Percentiles rank a stretch among this genome's conserved stretches.
These are phyloP conservation scores for Cylindrotheca closterium DNA, from an alignment of 108 stramenopile species.

Conservation along the genomic window DNA sequence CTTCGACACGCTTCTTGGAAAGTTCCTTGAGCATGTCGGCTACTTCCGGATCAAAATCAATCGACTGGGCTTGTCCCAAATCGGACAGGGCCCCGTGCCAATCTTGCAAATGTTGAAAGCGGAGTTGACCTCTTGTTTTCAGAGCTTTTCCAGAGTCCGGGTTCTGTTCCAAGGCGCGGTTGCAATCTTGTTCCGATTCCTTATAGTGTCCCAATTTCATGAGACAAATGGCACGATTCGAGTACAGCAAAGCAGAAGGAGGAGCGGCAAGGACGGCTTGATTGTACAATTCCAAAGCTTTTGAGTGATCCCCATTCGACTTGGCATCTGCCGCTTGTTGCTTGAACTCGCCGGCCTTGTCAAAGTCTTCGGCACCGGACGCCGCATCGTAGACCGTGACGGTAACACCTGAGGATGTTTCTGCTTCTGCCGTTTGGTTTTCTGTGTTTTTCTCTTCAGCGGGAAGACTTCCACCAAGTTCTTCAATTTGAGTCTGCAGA, in stretches of 20 bases:
- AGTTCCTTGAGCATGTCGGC: slow-evolving; percentile 69
- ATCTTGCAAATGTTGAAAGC: slow-evolving; percentile 39
- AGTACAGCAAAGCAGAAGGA: slow-evolving; percentile 77
- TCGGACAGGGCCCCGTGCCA: slow-evolving; percentile 48
- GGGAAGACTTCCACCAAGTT: slow-evolving; percentile 15
- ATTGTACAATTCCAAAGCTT: slow-evolving; percentile 70
- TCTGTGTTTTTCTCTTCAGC: background rate
- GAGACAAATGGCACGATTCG: slow-evolving; percentile 79
- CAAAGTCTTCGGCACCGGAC: slow-evolving; percentile 28
- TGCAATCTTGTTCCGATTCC: slow-evolving; percentile 77
- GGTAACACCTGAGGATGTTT: background rate
- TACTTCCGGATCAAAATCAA: slow-evolving; percentile 87
- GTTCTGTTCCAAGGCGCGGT: slow-evolving; percentile 69
- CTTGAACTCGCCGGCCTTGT: slow-evolving; percentile 64
- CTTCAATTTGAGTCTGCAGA: slow-evolving; percentile 14
- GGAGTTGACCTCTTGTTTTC: slow-evolving; percentile 64
- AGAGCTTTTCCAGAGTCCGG: slow-evolving; percentile 88
- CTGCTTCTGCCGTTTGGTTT: background rate
- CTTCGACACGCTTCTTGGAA: slow-evolving; percentile 70
- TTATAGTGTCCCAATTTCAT: slow-evolving; percentile 54
- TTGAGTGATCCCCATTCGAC: slow-evolving; percentile 45
- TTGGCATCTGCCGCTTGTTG: slow-evolving; percentile 67
- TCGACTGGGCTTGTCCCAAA: slow-evolving; percentile 62
- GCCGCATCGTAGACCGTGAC: slow-evolving; percentile 7
- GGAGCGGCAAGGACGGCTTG: slow-evolving; percentile 69